Base-by-base conservation (phyloP, 2,329 filamentous ascomycete genomes). In the Hypoxylon sp. region DNA sequence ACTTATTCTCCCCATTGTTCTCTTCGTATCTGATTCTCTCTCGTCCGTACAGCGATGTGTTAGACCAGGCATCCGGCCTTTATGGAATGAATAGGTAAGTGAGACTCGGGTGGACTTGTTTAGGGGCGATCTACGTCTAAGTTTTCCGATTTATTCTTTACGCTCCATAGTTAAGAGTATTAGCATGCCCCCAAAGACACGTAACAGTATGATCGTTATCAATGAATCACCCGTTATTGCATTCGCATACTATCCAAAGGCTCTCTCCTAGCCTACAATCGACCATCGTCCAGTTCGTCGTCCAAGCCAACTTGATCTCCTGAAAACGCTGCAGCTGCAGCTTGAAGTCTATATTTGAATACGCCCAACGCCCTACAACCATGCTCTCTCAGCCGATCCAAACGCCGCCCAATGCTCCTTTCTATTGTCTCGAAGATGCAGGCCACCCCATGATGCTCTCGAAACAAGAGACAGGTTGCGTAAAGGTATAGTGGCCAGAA, bases 401-500 rank as follows among this genome's bases (percentile, higher is more conserved):
- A 46, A 63, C 58, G 54, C 58, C 64, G 42, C 31, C 48, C 42
- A 48, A 67, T 67, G 48, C 54, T 51, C 50, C 19, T 13, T 32
- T 44, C 54, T 37, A 58, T 47, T 13, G 2, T 3, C 31, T 10
- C 7, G n/a, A 15, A 51, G 1, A 55, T 57, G 29, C 37, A 29
- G n/a, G 15, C 27, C 17, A 10, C 29, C 39, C 39, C 11, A 21
- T 29, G 24, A 62, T 42, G 17, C 39, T 51, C n/a, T 39, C 11
- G 11, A 11, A 52, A 52, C n/a, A 19, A 46, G 21, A 27, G 39
- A 46, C 13, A 24, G 42, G 27, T 56, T 29, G 64, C 50, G 44
- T 42, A 60, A 65, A 52, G 61, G 67, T 61, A 64, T 61, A 67
- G 15, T 29, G 24, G 24, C 19, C 39, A 8, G 51, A 47, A 19